A percentile compares a stretch with the other conserved stretches of the same genome.
Evolutionary conservation across 2,329 filamentous ascomycete species (phyloP).

Genomic region (Plenodomus lindquistii): DNA sequence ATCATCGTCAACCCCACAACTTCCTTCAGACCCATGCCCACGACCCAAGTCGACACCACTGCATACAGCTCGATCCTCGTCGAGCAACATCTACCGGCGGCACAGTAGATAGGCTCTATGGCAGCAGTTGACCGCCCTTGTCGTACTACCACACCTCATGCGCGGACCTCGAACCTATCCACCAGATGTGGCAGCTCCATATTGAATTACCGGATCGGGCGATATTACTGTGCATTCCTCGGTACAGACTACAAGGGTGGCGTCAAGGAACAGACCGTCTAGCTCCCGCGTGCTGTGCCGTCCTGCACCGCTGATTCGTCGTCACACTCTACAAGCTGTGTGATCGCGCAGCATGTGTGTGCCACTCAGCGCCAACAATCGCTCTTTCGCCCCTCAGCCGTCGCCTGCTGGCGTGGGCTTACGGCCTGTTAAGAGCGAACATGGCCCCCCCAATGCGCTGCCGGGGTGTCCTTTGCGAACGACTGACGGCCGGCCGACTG

Average conservation of each 20-base stretch:
- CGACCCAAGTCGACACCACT: not conserved
- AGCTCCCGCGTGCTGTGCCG: conserved; percentile 14
- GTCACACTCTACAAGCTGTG: conserved; percentile 26
- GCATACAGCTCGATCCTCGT: not conserved
- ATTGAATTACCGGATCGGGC: conserved; percentile 19
- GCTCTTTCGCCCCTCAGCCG: conserved; percentile 25
- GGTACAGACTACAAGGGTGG: conserved; percentile 9
- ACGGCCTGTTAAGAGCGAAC: conserved; percentile 27
- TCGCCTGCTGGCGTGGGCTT: conserved; percentile 18
- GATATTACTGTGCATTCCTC: conserved; percentile 17
- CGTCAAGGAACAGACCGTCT: conserved; percentile 19
- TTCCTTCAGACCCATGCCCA: too few relatives aligned
- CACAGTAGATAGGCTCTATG: not conserved
- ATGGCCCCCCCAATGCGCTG: conserved; percentile 14
- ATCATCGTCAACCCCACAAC: not conserved
- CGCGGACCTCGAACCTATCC: conserved; percentile 3
- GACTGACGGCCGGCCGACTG: not conserved
- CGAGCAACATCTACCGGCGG: not conserved
- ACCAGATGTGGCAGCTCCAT: conserved; percentile 7
- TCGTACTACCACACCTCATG: conserved; percentile 8
- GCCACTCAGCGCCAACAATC: conserved; percentile 39
- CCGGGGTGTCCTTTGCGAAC: not conserved
- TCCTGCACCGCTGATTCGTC: conserved; percentile 26
- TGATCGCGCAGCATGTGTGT: conserved; percentile 34
- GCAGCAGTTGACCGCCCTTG: conserved; percentile 4